Conservation (phyloP, 2,329 filamentous ascomycete species). For the Verticillium dahliae region DNA sequence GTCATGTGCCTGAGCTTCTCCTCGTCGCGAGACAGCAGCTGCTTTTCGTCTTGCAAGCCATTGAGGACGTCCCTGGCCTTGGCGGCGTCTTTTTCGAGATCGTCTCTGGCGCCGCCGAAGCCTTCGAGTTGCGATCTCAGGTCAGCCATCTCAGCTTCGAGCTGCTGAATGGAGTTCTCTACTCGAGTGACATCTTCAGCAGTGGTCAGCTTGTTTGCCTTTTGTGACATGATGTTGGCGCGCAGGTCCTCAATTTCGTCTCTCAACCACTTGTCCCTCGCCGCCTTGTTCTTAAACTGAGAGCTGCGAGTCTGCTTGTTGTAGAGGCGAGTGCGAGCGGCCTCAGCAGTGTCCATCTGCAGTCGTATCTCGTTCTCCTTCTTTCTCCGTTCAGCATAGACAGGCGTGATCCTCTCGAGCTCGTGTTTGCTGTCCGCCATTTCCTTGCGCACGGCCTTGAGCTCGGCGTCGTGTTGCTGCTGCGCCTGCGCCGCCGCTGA, state of each 20-base stretch:
- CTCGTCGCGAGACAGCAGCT: conserved; percentile 81
- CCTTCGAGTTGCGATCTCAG: conserved; percentile 70
- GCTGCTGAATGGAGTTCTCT: conserved; percentile 60
- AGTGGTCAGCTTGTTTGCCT: conserved; percentile 77
- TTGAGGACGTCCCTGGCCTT: conserved; percentile 73
- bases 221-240: conserved; percentile 68
- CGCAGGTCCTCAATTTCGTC: conserved; percentile 72
- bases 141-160: conserved; percentile 66
- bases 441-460: conserved; percentile 64
- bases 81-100: conserved; percentile 67
- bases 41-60: conserved; percentile 76
- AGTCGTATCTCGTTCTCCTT: conserved; percentile 66
- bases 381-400: conserved; percentile 66
- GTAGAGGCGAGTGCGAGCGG: conserved; percentile 70
- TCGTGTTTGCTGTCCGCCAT: conserved; percentile 74
- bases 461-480: conserved; percentile 62
- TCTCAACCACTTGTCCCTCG: conserved; percentile 78
- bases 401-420: conserved; percentile 66
- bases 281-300: conserved; percentile 80
- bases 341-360: conserved; percentile 70
- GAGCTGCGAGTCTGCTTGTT: conserved; percentile 87
- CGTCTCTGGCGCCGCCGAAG: conserved; percentile 67
- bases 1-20: conserved; percentile 78
- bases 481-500: conserved; percentile 69
- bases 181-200: conserved; percentile 74